Evolutionary conservation across 208 protist genomes (phyloP).

Genomic region (Novymonas esmeraldas): DNA sequence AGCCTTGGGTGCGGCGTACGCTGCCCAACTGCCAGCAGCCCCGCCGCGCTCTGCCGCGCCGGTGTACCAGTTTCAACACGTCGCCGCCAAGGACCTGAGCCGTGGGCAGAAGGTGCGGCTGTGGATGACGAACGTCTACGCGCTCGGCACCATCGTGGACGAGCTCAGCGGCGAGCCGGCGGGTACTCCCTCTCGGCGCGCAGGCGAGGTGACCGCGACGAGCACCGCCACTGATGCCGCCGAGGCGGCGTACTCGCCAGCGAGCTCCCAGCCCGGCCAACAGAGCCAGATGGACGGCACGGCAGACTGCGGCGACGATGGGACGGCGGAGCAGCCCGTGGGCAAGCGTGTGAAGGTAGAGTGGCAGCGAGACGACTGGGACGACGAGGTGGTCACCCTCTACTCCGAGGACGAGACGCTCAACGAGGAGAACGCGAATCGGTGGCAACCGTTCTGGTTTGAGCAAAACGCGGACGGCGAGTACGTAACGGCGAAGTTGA

Average conservation of each 20-base stretch:
- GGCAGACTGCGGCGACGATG: constrained; percentile 9
- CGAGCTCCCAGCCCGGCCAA: neutral
- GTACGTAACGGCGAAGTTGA: constrained; percentile 31
- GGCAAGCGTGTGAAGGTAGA: constrained; percentile 45
- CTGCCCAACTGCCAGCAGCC: constrained; percentile 40
- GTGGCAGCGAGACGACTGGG: constrained; percentile 87
- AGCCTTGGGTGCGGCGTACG: constrained; percentile 42
- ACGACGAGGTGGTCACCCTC: constrained; percentile 74
- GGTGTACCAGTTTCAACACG: constrained; percentile 40
- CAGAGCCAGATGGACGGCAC: constrained; percentile 6
- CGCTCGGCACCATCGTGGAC: constrained; percentile 56
- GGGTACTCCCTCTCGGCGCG: neutral
- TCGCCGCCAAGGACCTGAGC: constrained; percentile 35
- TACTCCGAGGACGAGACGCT: constrained; percentile 81
- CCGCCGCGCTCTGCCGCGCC: constrained; percentile 33
- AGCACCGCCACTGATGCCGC: neutral
- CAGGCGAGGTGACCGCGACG: neutral
- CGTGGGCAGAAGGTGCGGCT: constrained; percentile 80
- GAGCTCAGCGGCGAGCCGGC: constrained; percentile 9
- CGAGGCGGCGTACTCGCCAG: too few species aligned
- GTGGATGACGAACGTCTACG: constrained; percentile 90
- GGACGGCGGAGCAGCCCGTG: neutral
- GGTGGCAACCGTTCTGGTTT: constrained; percentile 90
- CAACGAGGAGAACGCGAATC: constrained; percentile 59
- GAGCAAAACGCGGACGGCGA: constrained; percentile 38